Evolutionary conservation across 768 basidiomycete genomes (phyloP).

Genomic region (Boletus subcaerulescens): DNA sequence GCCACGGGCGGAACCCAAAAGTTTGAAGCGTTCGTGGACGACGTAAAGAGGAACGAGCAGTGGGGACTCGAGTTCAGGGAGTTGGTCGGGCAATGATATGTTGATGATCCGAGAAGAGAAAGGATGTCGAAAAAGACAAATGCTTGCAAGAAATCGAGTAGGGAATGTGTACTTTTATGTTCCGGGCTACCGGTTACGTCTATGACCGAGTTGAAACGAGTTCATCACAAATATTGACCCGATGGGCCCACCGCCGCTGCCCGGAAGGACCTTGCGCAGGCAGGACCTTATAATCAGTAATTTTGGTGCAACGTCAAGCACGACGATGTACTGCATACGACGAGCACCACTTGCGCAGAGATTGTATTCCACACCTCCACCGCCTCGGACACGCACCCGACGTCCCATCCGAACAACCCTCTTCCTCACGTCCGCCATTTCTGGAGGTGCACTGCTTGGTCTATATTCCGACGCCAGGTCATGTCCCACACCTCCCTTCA

Average conservation of each 20-base stretch:
- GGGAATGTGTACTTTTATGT: not conserved
- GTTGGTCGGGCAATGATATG: constrained; percentile 25
- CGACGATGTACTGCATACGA: constrained; percentile 13
- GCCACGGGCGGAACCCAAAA: constrained; percentile 34
- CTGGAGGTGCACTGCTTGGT: constrained; percentile 13
- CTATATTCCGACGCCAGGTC: constrained; percentile 27
- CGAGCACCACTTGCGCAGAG: constrained; percentile 9
- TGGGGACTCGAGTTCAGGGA: constrained; percentile 65
- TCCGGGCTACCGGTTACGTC: not conserved
- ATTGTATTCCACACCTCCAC: constrained; percentile 3
- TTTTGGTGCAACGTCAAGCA: not conserved
- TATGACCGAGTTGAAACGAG: not conserved
- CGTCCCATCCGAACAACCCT: constrained; percentile 11
- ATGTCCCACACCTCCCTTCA: constrained; percentile 22
- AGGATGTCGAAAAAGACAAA: not conserved
- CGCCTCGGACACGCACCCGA: not conserved
- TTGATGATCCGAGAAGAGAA: constrained; percentile 4
- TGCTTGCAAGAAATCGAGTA: not conserved
- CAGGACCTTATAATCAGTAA: not conserved
- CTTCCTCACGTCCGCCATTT: constrained; percentile 18
- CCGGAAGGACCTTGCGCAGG: constrained; percentile 13
- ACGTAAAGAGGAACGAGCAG: constrained; percentile 58
- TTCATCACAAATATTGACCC: not conserved
- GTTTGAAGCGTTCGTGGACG: constrained; percentile 81
- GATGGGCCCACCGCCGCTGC: not conserved